phyloP scores from a whole-genome alignment of 1,139 yeast species.

The Candida freyschussii region DNA sequence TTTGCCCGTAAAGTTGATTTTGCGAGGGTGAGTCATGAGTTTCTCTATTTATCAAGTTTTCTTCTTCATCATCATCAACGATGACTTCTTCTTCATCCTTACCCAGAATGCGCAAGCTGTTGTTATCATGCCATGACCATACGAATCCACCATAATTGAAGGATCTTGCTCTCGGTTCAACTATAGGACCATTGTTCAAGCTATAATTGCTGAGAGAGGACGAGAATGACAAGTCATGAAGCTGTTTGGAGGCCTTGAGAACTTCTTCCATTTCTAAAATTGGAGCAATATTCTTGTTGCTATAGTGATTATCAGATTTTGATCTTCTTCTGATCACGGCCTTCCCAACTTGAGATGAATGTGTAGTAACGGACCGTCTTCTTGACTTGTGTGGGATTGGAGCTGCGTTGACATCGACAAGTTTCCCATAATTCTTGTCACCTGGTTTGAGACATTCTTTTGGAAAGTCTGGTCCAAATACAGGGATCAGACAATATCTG shows the following conservation, averaged over 20 bases:
- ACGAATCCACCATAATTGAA: constrained; percentile 26
- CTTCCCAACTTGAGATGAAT: constrained; percentile 2
- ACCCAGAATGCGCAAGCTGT: constrained; percentile 20
- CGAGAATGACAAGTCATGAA: constrained; percentile 22
- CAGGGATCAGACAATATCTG: constrained; percentile 69
- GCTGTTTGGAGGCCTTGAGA: constrained; percentile 24
- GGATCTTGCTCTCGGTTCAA: too few relatives aligned
- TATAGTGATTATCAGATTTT: constrained; percentile 13
- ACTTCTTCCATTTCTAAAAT: constrained; percentile 23
- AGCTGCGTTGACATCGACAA: constrained; percentile 32
- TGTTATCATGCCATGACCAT: constrained; percentile 24
- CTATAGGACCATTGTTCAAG: too few relatives aligned
- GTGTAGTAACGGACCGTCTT: constrained; percentile 13
- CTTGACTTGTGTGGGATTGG: constrained; percentile 15
- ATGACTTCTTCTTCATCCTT: constrained; percentile 16
- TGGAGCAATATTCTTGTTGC: constrained; percentile 3
- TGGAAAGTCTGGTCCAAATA: constrained; percentile 76
- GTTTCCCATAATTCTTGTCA: constrained; percentile 66
- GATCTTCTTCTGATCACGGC: constrained; percentile 19
- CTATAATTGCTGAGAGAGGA: constrained; percentile 2
- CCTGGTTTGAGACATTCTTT: constrained; percentile 61
- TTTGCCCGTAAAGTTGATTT: too few relatives aligned
- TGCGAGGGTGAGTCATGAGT: too few relatives aligned
- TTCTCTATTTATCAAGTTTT: too few relatives aligned
- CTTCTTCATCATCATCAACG: constrained; percentile 10